phyloP scores from a whole-genome alignment of 2,329 filamentous ascomycete genomes.

The Hymenoscyphus fraxineus region DNA sequence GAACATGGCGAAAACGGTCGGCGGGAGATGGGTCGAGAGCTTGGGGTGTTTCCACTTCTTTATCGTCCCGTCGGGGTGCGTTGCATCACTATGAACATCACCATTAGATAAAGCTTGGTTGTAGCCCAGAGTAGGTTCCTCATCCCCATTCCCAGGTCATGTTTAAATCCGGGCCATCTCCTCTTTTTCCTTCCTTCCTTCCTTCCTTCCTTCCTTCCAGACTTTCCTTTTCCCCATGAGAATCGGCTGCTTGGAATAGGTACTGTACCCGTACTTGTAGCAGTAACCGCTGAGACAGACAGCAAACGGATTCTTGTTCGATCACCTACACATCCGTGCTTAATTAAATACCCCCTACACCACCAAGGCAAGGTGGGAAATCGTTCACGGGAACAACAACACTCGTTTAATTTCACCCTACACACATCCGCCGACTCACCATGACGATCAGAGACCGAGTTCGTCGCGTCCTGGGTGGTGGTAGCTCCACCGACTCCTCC shows the following conservation, averaged over 20 bases:
- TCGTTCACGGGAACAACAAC: background rate
- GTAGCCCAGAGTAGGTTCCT: no score
- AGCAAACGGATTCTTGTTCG: background rate
- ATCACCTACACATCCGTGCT: background rate
- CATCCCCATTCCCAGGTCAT: no score
- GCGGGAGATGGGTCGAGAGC: background rate
- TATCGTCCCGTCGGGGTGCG: background rate
- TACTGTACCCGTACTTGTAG: background rate
- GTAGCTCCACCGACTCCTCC: slow-evolving; percentile 2
- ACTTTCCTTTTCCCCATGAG: background rate
- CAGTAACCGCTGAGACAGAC: background rate
- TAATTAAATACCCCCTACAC: background rate
- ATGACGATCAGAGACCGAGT: slow-evolving; percentile 22
- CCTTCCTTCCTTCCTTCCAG: no score
- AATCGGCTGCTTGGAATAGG: background rate
- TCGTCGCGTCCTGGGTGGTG: slow-evolving; percentile 13
- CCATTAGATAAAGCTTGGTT: background rate
- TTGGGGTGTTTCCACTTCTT: background rate
- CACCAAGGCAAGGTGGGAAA: background rate
- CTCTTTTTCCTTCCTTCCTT: no score
- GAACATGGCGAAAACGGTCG: background rate
- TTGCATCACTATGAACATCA: slow-evolving; percentile 5
- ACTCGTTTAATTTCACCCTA: background rate
- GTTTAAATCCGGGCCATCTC: no score
- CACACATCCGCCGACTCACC: slow-evolving; percentile 1